phyloP scores from a whole-genome alignment of 2,329 filamentous ascomycete genomes.

The Paracamarosporium sp. region DNA sequence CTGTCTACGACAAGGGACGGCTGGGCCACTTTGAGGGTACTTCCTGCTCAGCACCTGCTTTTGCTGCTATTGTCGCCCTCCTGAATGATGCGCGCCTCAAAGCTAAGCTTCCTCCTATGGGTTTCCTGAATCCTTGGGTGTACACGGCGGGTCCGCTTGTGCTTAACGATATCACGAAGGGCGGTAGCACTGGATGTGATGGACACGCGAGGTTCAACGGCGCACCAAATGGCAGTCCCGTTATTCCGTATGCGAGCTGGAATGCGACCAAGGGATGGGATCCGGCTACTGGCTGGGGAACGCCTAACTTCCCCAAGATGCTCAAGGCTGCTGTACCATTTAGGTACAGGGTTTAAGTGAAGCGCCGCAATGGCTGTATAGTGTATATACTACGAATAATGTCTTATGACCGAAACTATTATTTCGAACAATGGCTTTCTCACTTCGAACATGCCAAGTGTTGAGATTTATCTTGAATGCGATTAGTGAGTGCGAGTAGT shows the following conservation, averaged over 20 bases:
- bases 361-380: too few relatives aligned
- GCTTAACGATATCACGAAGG: constrained; percentile 55
- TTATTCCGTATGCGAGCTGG: constrained; percentile 38
- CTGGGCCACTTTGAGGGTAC: constrained; percentile 50
- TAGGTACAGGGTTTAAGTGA: constrained; percentile 26
- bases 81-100: constrained; percentile 66
- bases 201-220: constrained; percentile 33
- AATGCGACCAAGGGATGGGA: constrained; percentile 45
- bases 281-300: constrained; percentile 39
- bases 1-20: constrained; percentile 48
- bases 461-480: too few relatives aligned
- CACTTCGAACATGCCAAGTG: too few relatives aligned
- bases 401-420: too few relatives aligned
- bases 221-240: constrained; percentile 36
- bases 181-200: constrained; percentile 46
- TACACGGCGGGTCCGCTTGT: constrained; percentile 57
- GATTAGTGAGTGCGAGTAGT: too few relatives aligned
- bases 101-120: constrained; percentile 57
- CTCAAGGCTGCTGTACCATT: constrained; percentile 34
- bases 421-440: too few relatives aligned
- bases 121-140: constrained; percentile 65
- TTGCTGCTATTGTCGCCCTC: constrained; percentile 64
- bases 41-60: constrained; percentile 63
- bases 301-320: constrained; percentile 38
- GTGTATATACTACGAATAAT: too few relatives aligned